Evolutionary conservation across 352 stramenopile species (phyloP), one percentile per base, ranked within the genome.

Genomic region (Phytophthora litchii): DNA sequence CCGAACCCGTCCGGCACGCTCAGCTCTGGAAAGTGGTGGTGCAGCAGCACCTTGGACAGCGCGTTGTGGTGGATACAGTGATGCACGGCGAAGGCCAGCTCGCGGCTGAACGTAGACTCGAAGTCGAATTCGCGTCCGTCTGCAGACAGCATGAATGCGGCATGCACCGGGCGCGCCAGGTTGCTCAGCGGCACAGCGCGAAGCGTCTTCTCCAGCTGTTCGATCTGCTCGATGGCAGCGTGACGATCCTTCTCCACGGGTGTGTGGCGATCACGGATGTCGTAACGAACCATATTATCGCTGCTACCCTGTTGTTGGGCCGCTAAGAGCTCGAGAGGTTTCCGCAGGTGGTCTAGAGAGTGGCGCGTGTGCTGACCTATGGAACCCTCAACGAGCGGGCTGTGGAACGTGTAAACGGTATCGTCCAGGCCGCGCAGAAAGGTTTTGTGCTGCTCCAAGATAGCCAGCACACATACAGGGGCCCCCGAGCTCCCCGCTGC

Each of bases 41-140:
- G 68, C 48, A 93, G 60, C 46, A 95, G 60, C 40, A 92, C 69
- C 58, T 91, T 89, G 36, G 88, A 82, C 47, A 93, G 52, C 46
- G 84, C 83, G 60, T 93, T 93, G 68, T 95, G 86, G 70, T 95
- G 86, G 63, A 95, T 95, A 55, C 72, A 89, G 60, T 95, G 86
- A 61, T 95, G 86, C 47, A 91, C 83, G 0, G 83, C 84, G 44
- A 95, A 95, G n/a, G 80, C 82, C 32, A 95, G 40, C 50, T 95
- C 86, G 25, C 86, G 82, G 37, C 70, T 81, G 14, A 93, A 72
- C 1, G 82, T 92, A 47, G 82, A 92, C 48, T 74, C 60, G 43
- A 95, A 88, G 32, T 72, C 69, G 29, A 89, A 78, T 60, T 95
- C 78, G 13, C 68, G 60, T 45, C 86, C 82, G 50, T 92, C 78